A percentile compares a stretch with the other conserved stretches of the same genome.
Evolutionary conservation across 108 stramenopile genomes (phyloP).

Genomic region (Mayamaea pseudoterrestris): DNA sequence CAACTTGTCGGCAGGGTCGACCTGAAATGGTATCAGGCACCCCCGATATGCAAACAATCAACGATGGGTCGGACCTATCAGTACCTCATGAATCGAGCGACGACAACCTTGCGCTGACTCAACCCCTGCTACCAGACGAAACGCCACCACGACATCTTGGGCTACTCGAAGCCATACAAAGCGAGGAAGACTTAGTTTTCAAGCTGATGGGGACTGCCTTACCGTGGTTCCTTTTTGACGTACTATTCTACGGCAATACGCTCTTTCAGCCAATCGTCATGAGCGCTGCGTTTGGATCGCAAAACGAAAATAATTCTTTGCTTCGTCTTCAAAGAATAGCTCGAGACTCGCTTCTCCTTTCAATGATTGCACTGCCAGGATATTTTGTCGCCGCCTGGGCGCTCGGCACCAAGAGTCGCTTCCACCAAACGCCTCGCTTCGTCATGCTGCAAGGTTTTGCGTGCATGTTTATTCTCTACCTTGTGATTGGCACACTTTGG

Average conservation of each 20-base stretch:
- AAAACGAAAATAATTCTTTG: neutral
- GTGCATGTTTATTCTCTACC: slow-evolving; percentile 56
- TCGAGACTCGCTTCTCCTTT: slow-evolving; percentile 25
- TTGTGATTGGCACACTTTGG: slow-evolving; percentile 57
- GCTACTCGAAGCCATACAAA: slow-evolving; percentile 14
- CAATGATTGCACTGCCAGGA: slow-evolving; percentile 65
- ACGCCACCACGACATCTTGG: slow-evolving; percentile 1
- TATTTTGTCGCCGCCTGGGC: slow-evolving; percentile 51
- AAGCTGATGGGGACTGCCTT: slow-evolving; percentile 73
- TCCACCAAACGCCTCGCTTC: slow-evolving; percentile 50
- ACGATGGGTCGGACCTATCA: no score
- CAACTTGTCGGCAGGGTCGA: no score
- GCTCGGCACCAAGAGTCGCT: slow-evolving; percentile 26
- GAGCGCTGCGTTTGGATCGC: slow-evolving; percentile 64
- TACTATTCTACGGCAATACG: slow-evolving; percentile 82
- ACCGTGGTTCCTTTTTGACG: slow-evolving; percentile 79
- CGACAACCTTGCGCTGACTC: no score
- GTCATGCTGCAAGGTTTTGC: slow-evolving; percentile 81
- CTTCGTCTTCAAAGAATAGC: slow-evolving; percentile 16
- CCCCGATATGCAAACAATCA: no score
- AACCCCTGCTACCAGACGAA: no score
- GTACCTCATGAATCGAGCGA: no score
- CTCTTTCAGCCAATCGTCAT: slow-evolving; percentile 80
- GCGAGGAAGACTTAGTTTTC: slow-evolving; percentile 40
- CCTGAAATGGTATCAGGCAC: no score